These are phyloP conservation scores for Metschnikowia kunwiensis DNA, from an alignment of 805 yeast genomes.

Conservation along the genomic window DNA sequence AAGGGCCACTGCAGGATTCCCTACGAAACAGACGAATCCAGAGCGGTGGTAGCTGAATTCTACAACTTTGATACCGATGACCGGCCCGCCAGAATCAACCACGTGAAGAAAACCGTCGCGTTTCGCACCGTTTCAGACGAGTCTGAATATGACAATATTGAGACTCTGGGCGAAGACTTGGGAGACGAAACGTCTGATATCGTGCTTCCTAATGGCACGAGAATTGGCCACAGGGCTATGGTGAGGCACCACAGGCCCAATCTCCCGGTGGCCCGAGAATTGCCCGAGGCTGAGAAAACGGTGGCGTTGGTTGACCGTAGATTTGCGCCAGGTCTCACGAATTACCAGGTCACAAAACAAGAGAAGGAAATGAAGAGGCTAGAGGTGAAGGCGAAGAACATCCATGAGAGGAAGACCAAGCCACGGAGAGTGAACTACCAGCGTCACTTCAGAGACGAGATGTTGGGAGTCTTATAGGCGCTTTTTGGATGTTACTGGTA, in stretches of 20 bases:
- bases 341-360: slow-evolving; percentile 29
- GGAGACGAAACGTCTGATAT: slow-evolving; percentile 21
- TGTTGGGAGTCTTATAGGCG: no score
- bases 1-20: slow-evolving; percentile 48
- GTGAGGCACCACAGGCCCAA: slow-evolving; percentile 71
- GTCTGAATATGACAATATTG: slow-evolving; percentile 12
- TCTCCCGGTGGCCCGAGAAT: slow-evolving; percentile 24
- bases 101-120: slow-evolving; percentile 21
- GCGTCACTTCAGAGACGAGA: slow-evolving; percentile 63
- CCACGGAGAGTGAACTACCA: slow-evolving; percentile 31
- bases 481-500: no score
- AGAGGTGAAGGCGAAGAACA: slow-evolving; percentile 24
- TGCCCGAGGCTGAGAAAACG: slow-evolving; percentile 67
- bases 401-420: slow-evolving; percentile 26
- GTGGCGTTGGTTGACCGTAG: slow-evolving; percentile 72
- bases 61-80: slow-evolving; percentile 31
- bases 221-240: slow-evolving; percentile 78
- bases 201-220: slow-evolving; percentile 67
- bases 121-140: slow-evolving; percentile 23
- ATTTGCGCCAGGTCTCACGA: slow-evolving; percentile 36
- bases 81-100: slow-evolving; percentile 9
- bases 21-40: slow-evolving; percentile 42
- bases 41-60: slow-evolving; percentile 33
- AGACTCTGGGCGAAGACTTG: slow-evolving; percentile 16
- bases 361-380: slow-evolving; percentile 29